Percentiles rank a stretch among this genome's conserved stretches.
These are phyloP conservation scores for Tetratostichococcus sp. DNA, from an alignment of 139 green algal species.

Conservation along the genomic window DNA sequence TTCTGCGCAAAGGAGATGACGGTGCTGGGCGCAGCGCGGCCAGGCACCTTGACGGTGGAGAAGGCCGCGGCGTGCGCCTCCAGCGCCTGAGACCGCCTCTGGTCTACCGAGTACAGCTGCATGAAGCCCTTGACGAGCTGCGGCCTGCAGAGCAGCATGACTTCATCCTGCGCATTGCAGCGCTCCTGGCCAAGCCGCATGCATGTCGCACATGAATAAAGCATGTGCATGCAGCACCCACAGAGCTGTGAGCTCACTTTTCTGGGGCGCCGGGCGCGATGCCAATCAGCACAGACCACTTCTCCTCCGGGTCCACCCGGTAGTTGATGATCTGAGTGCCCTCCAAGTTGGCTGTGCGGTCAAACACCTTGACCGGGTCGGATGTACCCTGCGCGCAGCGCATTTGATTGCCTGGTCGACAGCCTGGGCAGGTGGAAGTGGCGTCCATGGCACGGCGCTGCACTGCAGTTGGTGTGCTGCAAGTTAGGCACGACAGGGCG, in stretches of 20 bases:
- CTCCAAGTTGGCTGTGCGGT: constrained; percentile 89
- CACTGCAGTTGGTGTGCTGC: too few relatives aligned
- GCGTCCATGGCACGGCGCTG: too few relatives aligned
- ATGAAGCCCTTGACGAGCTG: constrained; percentile 96
- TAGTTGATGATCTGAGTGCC: constrained; percentile 99
- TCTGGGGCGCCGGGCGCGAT: constrained; percentile 92
- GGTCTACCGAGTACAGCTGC: constrained; percentile 97
- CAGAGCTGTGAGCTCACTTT: constrained; percentile 28
- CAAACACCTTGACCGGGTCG: constrained; percentile 94
- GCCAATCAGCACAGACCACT: constrained; percentile 97
- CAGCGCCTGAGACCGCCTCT: constrained; percentile 91
- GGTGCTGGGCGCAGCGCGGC: constrained; percentile 55
- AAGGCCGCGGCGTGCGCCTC: constrained; percentile 96
- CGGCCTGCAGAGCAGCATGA: constrained; percentile 67
- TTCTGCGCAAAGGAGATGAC: constrained; percentile 98
- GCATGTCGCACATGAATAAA: too few relatives aligned
- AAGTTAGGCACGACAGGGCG: too few relatives aligned
- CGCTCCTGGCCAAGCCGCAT: too few relatives aligned
- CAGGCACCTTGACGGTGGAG: constrained; percentile 75
- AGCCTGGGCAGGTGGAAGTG: too few relatives aligned
- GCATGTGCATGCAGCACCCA: too few relatives aligned
- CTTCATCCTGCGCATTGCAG: too few relatives aligned
- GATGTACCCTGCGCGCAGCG: constrained; percentile 38
- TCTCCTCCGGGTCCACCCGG: constrained; percentile 73
- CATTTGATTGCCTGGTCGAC: not conserved